A percentile compares a stretch with the other conserved stretches of the same genome.
Evolutionary conservation across 1,284 basidiomycete genomes (phyloP).

Genomic region (Rhodotorula sp.): DNA sequence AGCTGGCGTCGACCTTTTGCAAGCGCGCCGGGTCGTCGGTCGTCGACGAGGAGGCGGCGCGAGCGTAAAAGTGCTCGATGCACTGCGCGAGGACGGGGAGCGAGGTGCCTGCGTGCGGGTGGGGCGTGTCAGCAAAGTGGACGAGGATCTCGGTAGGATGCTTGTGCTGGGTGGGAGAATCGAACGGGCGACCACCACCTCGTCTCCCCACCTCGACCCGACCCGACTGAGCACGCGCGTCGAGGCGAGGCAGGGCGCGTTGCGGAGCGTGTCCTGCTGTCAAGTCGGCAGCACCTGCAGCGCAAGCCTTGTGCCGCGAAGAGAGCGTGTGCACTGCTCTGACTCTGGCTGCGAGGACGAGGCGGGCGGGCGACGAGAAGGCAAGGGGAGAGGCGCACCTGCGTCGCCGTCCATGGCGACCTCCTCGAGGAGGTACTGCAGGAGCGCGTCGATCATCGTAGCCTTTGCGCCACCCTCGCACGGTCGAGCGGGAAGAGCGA

Average conservation of each 20-base stretch:
- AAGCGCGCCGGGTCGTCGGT: neutral
- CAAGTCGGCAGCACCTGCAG: neutral
- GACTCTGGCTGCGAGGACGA: neutral
- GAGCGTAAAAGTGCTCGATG: constrained; percentile 24
- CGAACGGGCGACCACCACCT: constrained; percentile 4
- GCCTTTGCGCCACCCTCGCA: accelerated
- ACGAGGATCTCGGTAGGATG: too few species aligned
- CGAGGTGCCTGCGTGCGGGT: constrained; percentile 11
- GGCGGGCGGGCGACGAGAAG: neutral
- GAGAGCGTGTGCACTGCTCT: neutral
- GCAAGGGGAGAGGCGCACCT: constrained; percentile 57
- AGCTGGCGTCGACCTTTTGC: constrained; percentile 61
- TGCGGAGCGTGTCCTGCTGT: constrained; percentile 3
- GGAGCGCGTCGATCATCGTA: constrained; percentile 66
- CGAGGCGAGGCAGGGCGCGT: constrained; percentile 6
- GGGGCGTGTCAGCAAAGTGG: neutral
- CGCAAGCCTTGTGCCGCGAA: neutral
- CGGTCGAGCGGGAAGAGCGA: neutral
- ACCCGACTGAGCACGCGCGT: neutral
- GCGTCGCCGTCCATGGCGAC: constrained; percentile 79
- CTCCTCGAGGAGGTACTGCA: constrained; percentile 71
- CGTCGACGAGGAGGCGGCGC: constrained; percentile 1
- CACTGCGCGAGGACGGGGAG: constrained; percentile 5
- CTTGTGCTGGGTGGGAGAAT: neutral
- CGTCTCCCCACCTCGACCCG: neutral